Percentiles rank a stretch among this genome's conserved stretches.
phyloP scores from a whole-genome alignment of 179 eudicot genomes.

The Drosera spatulata region DNA sequence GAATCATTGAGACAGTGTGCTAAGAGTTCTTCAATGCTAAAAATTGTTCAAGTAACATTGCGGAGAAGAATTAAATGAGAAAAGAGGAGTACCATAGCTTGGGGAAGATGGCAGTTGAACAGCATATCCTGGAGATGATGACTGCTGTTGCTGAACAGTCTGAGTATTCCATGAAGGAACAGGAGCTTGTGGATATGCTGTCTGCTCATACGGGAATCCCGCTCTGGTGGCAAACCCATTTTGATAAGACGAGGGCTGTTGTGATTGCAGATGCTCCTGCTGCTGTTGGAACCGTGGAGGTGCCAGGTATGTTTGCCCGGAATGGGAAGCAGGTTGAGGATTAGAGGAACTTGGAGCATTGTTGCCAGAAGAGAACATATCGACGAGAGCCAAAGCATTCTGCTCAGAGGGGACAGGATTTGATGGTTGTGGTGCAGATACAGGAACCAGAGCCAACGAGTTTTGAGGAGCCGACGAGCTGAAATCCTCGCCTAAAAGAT shows the following conservation, averaged over 20 bases:
- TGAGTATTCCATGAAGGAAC: slow-evolving; percentile 62
- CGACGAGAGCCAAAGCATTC: slow-evolving; percentile 82
- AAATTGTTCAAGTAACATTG: not conserved
- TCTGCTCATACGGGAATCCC: slow-evolving; percentile 39
- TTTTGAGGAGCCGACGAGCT: slow-evolving; percentile 44
- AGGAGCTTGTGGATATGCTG: slow-evolving; percentile 33
- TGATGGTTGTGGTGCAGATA: slow-evolving; percentile 50
- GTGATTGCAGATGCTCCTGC: slow-evolving; percentile 11
- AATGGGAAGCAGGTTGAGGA: slow-evolving; percentile 32
- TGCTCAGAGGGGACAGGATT: slow-evolving; percentile 55
- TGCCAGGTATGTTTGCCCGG: slow-evolving; percentile 38
- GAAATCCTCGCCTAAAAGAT: slow-evolving; percentile 73
- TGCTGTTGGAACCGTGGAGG: slow-evolving; percentile 52
- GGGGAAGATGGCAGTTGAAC: slow-evolving; percentile 27
- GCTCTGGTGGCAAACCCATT: slow-evolving; percentile 44
- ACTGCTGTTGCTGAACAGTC: slow-evolving; percentile 43
- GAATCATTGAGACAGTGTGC: not conserved
- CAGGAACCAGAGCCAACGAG: slow-evolving; percentile 74
- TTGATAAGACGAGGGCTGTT: slow-evolving; percentile 20
- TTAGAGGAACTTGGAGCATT: slow-evolving; percentile 14
- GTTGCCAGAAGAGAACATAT: slow-evolving; percentile 54
- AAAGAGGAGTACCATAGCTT: not conserved
- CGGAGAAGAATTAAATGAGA: not conserved
- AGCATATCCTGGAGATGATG: slow-evolving; percentile 60
- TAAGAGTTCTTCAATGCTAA: not conserved